Base-by-base conservation (phyloP, 2,329 filamentous ascomycete species). In the Fragosphaeria purpurea region DNA sequence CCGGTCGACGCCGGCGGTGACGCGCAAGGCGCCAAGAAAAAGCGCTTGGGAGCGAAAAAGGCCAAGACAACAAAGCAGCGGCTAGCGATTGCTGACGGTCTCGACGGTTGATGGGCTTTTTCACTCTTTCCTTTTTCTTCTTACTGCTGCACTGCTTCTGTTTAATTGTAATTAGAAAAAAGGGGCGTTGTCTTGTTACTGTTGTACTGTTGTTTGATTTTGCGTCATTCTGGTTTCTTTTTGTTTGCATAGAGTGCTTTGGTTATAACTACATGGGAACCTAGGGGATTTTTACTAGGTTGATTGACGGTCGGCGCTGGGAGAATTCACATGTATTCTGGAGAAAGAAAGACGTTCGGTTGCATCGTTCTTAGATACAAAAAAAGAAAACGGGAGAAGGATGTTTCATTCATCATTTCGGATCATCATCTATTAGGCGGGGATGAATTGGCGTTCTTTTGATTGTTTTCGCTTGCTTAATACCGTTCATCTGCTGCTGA, bases 21-120 rank as follows among this genome's bases (percentile, higher is more conserved):
- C 58, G 62, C 67, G 41, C 63, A 67, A 50, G 63, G 74, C 63
- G 73, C 79, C 68, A 80, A 85, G 71, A 75, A 82, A 64, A 69
- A 70, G 61, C 61, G 66, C 50, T 60, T 65, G 48, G 63, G 70
- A 51, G 77, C 72, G 51, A 83, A 83, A 65, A 79, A 79, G 63
- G 80, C 81, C 52, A 85, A 85, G 68, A 83, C 81, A 12, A 74
- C 81, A 4, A 85, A 85, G 65, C 81, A 85, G 62, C 71, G 82
- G 51, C 72, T 85, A 49, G 80, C 81, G 22, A 81, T 85, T 64
- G 82, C 81, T 4, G 82, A 85, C 58, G 82, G 81, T 47, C 67
- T 73, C 46, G 69, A 72, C 37, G 50, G 48, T 5, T 55, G 41
- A 56, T 35, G 12, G 38, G 6, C 10, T 32, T 31, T 45, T 37